Base-by-base conservation (phyloP, 2,329 filamentous ascomycete genomes). In the Helminthosporium solani region DNA sequence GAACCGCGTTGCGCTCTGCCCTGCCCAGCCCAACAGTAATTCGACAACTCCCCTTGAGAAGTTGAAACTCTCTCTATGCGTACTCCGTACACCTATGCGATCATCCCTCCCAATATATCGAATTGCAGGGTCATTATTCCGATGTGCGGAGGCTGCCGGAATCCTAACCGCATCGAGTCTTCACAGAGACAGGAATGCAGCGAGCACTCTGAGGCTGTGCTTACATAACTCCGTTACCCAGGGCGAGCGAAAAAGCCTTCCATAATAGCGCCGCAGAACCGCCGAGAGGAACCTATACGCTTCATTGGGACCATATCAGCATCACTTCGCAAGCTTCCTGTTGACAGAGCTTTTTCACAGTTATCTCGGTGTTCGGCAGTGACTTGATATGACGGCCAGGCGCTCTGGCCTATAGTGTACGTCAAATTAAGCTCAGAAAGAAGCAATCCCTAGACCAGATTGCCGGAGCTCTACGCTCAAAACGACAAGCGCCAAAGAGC, bases 381-480 rank as follows among this genome's bases (percentile, higher is more conserved):
- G 25, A 27, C 25, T 27, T 12, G 25, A 27, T 27, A 27, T 27
- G 25, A 14, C 28, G 28, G 9, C 14, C 34, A 37, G 34, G 12
- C 34, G 3, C 23, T 3, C 2, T 21, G 8, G 16, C 34, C 5
- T 37, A 19, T 9, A 27, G 2, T n/a, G 15, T 19, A 31, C 15
- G 38, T 40, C 38, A 2, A 33, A 40, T 19, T 40, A 40, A 40
- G 38, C 38, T 40, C 38, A 40, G 18, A 40, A 40, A 40, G 38
- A 40, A 40, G 38, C 38, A 40, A 40, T 33, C 20, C 20, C 16
- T 14, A 27, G 27, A 33, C 38, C 38, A 12, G 38, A 27, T 14
- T 25, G 18, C 25, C 12, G 36, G 36, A 14, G 15, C 20, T 31
- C 14, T 16, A 15, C 25, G 36, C 36, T 7, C 36, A 12, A 39